These are phyloP conservation scores for Ceratocystis lukuohia DNA, from an alignment of 2,329 filamentous ascomycete species.

Conservation along the genomic window DNA sequence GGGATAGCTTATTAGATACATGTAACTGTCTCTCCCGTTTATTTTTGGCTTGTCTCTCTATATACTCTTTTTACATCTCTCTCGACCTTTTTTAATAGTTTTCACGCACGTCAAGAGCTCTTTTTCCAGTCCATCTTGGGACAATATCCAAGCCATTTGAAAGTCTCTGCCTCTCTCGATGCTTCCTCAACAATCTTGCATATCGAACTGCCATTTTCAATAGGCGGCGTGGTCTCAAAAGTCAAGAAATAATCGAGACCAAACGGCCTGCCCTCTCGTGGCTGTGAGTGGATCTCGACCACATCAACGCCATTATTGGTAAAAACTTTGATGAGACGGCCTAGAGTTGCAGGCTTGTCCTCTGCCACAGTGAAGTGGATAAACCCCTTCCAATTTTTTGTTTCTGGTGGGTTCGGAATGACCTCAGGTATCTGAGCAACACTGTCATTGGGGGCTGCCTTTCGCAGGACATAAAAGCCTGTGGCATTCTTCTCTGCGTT, in stretches of 20 bases:
- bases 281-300: constrained; percentile 16
- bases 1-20: too few relatives aligned
- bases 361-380: constrained; percentile 12
- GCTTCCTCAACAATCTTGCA: constrained; percentile 47
- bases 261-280: constrained; percentile 14
- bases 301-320: constrained; percentile 8
- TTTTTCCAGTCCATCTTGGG: constrained; percentile 17
- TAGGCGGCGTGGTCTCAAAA: constrained; percentile 16
- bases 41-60: not conserved
- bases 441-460: constrained; percentile 22
- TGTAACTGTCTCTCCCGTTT: not conserved
- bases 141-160: constrained; percentile 61
- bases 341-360: constrained; percentile 11
- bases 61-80: not conserved
- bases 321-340: constrained; percentile 10
- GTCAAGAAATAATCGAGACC: constrained; percentile 17
- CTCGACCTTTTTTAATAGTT: too few relatives aligned
- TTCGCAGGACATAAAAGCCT: constrained; percentile 56
- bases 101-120: not conserved
- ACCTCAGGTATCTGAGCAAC: constrained; percentile 14
- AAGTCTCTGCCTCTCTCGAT: constrained; percentile 42
- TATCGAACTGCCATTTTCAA: constrained; percentile 27
- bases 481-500: constrained; percentile 67
- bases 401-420: constrained; percentile 10
- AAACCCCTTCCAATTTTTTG: constrained; percentile 15